Evolutionary conservation across 2,329 filamentous ascomycete genomes (phyloP), one percentile per base, ranked within the genome.

Genomic region (Penicillium janthinellum): DNA sequence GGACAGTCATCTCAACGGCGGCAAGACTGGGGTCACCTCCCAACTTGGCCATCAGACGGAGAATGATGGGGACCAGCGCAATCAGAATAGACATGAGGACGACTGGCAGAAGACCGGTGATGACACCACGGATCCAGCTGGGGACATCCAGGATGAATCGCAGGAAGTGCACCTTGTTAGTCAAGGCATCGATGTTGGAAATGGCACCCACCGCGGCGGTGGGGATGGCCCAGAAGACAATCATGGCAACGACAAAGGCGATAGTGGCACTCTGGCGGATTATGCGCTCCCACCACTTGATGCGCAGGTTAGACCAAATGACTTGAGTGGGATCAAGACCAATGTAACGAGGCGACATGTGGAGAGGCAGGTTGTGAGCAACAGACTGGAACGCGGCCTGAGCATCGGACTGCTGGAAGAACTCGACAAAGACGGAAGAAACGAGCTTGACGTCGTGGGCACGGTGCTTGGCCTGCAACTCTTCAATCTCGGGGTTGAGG

Each of bases 391-490:
- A 94, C 14, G 94, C 94, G 55, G 86, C 84, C 76, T 99, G 93
- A 14, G 95, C 95, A 57, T 91, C 90, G 57, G 89, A 85, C 73
- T 96, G 91, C 1, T 84, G 87, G 62, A 86, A 83, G 71, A 98
- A 99, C 73, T 98, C 93, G 64, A 99, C 88, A 69, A 99, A 99
- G 11, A 95, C 91, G 22, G 92, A 89, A 14, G 89, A 86, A 35
- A 92, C 81, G 63, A 86, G 84, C 61, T 87, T 84, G 48, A 82
- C 86, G 41, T 90, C 83, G 54, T 90, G 86, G 28, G 81, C 78
- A 52, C 83, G 84, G 71, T 94, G 90, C 51, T 84, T 82, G 42
- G 81, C 83, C 73, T 95, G 91, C 25, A 86, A 83, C 44, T 84
- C 81, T 52, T 90, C 84, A 34, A 92, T 88, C 61, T 90, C 83